Evolutionary conservation across 352 stramenopile species (phyloP).

Genomic region (Globisporangium paddicum): DNA sequence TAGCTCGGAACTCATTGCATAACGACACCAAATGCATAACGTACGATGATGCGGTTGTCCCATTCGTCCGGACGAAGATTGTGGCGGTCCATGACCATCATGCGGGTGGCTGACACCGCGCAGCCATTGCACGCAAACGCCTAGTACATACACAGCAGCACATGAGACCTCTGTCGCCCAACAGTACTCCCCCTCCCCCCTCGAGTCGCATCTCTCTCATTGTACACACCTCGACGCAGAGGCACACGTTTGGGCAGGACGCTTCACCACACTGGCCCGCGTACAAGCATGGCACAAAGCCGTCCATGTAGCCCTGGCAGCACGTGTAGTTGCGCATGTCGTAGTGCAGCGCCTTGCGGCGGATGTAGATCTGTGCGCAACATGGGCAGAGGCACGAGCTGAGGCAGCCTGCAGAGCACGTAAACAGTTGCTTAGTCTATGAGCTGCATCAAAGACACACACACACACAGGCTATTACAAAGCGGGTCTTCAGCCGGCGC

Average conservation of each 20-base stretch:
- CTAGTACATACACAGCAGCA: constrained; percentile 16
- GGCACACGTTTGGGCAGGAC: constrained; percentile 83
- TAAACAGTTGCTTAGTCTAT: not conserved
- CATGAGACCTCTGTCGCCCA: not conserved
- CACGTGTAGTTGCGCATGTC: constrained; percentile 93
- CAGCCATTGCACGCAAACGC: constrained; percentile 85
- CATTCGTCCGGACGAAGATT: constrained; percentile 87
- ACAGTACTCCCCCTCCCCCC: too few relatives aligned
- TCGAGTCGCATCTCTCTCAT: not conserved
- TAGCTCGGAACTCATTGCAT: not conserved
- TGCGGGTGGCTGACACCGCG: constrained; percentile 87
- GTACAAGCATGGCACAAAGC: constrained; percentile 82
- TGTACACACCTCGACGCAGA: constrained; percentile 80
- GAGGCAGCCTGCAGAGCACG: constrained; percentile 40
- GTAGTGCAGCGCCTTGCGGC: constrained; percentile 87
- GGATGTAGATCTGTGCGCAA: constrained; percentile 89
- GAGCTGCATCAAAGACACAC: not conserved
- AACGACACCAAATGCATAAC: not conserved
- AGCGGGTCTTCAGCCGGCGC: constrained; percentile 73
- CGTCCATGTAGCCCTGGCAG: constrained; percentile 92
- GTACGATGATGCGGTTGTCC: constrained; percentile 92
- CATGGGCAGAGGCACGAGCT: constrained; percentile 79
- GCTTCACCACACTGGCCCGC: constrained; percentile 84
- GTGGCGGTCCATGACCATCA: constrained; percentile 91
- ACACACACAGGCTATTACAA: constrained; percentile 46